These are phyloP conservation scores for Cruciata laevipes DNA, from an alignment of 257 asterid species.

Conservation along the genomic window DNA sequence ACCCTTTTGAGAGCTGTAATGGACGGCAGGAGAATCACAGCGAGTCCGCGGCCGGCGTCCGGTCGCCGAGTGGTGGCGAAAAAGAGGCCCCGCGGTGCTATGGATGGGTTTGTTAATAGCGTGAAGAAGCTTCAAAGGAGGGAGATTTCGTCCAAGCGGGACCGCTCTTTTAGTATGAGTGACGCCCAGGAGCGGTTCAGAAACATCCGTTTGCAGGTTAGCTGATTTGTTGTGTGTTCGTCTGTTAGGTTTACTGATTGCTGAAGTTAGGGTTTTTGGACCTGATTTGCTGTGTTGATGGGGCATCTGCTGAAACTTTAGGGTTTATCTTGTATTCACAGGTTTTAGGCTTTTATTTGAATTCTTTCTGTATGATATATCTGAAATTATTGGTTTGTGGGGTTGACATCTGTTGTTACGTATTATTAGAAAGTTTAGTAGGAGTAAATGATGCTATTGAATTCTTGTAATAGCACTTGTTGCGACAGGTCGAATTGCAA, in stretches of 20 bases:
- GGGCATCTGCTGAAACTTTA: background rate
- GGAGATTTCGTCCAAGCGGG: constrained; percentile 87
- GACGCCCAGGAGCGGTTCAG: constrained; percentile 95
- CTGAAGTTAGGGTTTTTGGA: constrained; percentile 8
- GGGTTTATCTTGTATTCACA: background rate
- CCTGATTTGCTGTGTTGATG: constrained; percentile 5
- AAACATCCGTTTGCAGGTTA: constrained; percentile 82
- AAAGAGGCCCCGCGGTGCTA: constrained; percentile 78
- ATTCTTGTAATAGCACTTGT: background rate
- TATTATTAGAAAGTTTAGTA: background rate
- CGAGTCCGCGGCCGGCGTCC: constrained; percentile 87
- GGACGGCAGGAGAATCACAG: constrained; percentile 91
- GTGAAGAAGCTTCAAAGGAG: constrained; percentile 91
- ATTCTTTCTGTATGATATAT: background rate
- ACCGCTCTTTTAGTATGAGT: constrained; percentile 83
- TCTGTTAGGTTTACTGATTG: background rate
- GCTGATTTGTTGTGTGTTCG: background rate
- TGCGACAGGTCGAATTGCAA: background rate
- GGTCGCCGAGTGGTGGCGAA: constrained; percentile 93
- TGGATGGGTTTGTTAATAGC: constrained; percentile 84
- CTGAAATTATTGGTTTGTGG: background rate
- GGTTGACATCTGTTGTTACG: background rate
- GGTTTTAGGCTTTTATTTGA: background rate
- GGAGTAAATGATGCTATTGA: background rate
- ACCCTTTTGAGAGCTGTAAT: constrained; percentile 15